Evolutionary conservation across 176 grass and related monocot species (phyloP), one percentile per base, ranked within the genome.

Genomic region (Areca catechu): DNA sequence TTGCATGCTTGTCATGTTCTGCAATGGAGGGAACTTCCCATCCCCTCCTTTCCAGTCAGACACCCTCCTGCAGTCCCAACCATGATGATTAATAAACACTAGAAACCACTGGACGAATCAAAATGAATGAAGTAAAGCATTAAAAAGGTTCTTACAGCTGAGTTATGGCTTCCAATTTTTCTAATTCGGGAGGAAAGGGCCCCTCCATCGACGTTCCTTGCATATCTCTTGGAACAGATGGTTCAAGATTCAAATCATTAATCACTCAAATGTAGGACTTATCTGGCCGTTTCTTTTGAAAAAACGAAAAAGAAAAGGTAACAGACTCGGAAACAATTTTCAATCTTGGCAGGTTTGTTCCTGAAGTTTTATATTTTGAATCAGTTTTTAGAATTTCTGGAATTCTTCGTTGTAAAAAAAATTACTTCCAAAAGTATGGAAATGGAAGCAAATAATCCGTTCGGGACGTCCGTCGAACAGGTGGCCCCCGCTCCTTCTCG

Each of bases 151-250:
- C 63, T 66, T 30, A 66, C 63, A 66, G 23, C 18, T 66, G 15
- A 19, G 22, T 69, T 21, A 69, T 23, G 5, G 6, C 1, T 16
- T 17, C 16, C 53, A 69, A 24, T 49, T 28, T 57, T 20, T 27
- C 47, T 29, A 69, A 69, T 27, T 2, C 22, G 6, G 2, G 5
- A 57, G 66, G 66, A 57, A 69, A 57, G 12, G 53, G 53, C 17
- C 66, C 53, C 48, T 69, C 66, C 20, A 69, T 49, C 2, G 53
- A 69, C 22, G 66, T 69, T 37, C 66, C 66, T 49, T 69, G 66
- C 53, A 69, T 69, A 52, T 69, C 53, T 1, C 66, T 69, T 48
- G 34, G 29, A 22, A 56, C 5, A 49, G 16, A 49, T 24, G 3
- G 18, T 69, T 53, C 50, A 59, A 57, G 6, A 57, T 56, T 50